Base-by-base conservation (phyloP, 768 basidiomycete genomes). In the Suillus paluster region DNA sequence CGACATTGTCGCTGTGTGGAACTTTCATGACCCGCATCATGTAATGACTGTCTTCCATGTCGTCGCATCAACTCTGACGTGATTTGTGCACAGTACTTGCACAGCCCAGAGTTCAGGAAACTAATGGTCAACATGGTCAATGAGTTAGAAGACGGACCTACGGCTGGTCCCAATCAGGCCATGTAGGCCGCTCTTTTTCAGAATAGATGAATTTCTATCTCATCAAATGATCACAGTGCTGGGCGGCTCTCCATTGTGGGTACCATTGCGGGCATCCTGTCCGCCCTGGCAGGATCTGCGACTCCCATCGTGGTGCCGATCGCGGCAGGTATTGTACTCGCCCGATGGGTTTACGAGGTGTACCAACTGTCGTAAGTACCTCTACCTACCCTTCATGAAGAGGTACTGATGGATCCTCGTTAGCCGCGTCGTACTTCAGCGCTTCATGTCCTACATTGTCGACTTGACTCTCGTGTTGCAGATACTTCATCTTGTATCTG, bases 381-480 rank as follows among this genome's bases (percentile, higher is more conserved):
- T 21, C 25, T 15, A 14, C 17, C 15, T 10, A 27, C 19, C 3
- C 30, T 36, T 62, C 15, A 30, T 27, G 8, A 3, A 23, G 2
- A 50, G 19, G 12, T 33, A 50, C 12, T 19, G 19, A 50, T 8
- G 7, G 23, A 9, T 42, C 23, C 7, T 63, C 10, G n/a, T 38
- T 21, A 58, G 63, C 14, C 46, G 49, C 8, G 4, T 25, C 12
- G 62, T 62, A 17, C 58, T 66, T 15, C 67, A 61, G 19, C 63
- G 61, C 46, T 59, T 72, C 15, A 72, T 72, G 62, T 60, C 60
- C 25, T 72, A 72, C 53, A 72, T 72, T 42, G 58, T 72, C 38
- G 71, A 72, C 61, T 44, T 72, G 3, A 72, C 69, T 8, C 62
- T 70, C 39, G 63, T 72, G 34, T 58, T 72, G 60, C 69, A 72